These are phyloP conservation scores for Coniosporium apollinis DNA, from an alignment of 495 filamentous ascomycete species.

Conservation along the genomic window DNA sequence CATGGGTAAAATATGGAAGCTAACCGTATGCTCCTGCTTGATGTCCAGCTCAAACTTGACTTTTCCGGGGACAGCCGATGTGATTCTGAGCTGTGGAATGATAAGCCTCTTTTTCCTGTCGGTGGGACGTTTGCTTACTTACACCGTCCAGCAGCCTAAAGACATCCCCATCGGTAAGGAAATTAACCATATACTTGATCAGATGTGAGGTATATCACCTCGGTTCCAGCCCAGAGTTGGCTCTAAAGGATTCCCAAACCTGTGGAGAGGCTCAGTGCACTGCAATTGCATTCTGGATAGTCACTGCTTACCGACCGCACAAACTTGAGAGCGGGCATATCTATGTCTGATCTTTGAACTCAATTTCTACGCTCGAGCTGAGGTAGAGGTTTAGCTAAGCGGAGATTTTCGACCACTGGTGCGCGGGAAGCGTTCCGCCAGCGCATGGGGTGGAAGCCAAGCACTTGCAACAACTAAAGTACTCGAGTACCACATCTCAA, in stretches of 20 bases:
- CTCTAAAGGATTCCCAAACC: slow-evolving; percentile 72
- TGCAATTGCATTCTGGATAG: not conserved
- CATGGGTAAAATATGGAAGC: not conserved
- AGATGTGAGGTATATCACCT: slow-evolving; percentile 36
- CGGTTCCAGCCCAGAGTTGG: slow-evolving; percentile 71
- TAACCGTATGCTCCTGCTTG: slow-evolving; percentile 72
- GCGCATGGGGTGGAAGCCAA: no score
- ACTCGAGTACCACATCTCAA: no score
- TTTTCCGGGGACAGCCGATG: slow-evolving; percentile 52
- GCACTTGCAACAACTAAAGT: no score
- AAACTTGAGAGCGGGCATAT: slow-evolving; percentile 43
- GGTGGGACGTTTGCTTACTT: not conserved
- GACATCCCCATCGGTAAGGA: not conserved
- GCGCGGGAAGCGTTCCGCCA: no score
- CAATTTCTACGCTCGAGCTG: no score
- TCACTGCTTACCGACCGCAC: slow-evolving; percentile 38
- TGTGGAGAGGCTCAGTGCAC: slow-evolving; percentile 17
- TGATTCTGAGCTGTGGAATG: slow-evolving; percentile 49
- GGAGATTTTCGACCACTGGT: no score
- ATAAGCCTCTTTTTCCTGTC: slow-evolving; percentile 1
- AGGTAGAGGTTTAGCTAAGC: no score
- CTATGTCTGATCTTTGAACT: no score
- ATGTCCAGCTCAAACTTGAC: slow-evolving; percentile 84
- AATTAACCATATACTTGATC: not conserved
- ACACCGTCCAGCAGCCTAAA: slow-evolving; percentile 23